These are phyloP conservation scores for maize (Zea mays) DNA, from an alignment of 176 grass and related monocot genomes.

Conservation along the genomic window Zm-B73-REFERENCE-NAM-5.0 NC_050103.1:128112501-128113000, in stretches of 20 bases:
- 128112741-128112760: constrained; percentile 90
- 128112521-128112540: neutral
- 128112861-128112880: constrained; percentile 6
- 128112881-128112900: neutral
- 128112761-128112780: constrained; percentile 87
- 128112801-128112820: constrained; percentile 89
- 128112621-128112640: neutral
- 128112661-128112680: constrained; percentile 62
- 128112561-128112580: neutral
- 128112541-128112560: neutral
- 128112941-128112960: neutral
- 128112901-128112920: neutral
- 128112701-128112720: constrained; percentile 83
- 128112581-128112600: neutral
- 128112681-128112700: constrained; percentile 52
- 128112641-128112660: neutral
- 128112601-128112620: neutral
- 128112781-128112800: constrained; percentile 92
- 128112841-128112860: constrained; percentile 61
- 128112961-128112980: neutral
- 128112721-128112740: constrained; percentile 74
- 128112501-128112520: constrained; percentile 24
- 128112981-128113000: neutral
- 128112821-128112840: constrained; percentile 95
- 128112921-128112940: neutral